phyloP scores from a whole-genome alignment of 805 yeast genomes.

The Sungouiella blattae region DNA sequence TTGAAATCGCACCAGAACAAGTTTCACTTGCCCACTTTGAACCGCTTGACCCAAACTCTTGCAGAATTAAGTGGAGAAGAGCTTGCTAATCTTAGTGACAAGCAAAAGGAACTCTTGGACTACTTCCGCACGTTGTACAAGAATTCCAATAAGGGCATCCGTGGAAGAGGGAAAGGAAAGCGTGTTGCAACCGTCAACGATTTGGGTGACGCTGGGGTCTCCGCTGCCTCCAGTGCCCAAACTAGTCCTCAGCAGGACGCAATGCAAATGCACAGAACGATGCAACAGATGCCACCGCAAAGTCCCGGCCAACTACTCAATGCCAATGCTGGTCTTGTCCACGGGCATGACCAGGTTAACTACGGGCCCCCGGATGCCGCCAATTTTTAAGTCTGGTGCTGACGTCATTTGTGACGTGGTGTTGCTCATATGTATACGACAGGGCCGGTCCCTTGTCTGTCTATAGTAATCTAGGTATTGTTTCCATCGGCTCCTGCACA shows the following conservation, averaged over 20 bases:
- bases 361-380: too few species aligned
- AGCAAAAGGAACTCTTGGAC: slow-evolving; percentile 65
- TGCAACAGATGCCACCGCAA: background rate
- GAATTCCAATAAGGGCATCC: slow-evolving; percentile 85
- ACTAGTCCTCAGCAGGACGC: slow-evolving; percentile 9
- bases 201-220: slow-evolving; percentile 2
- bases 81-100: slow-evolving; percentile 47
- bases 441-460: too few species aligned
- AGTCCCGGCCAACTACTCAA: background rate
- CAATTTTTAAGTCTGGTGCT: too few species aligned
- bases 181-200: slow-evolving; percentile 7
- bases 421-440: too few species aligned
- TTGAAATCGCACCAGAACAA: slow-evolving; percentile 92
- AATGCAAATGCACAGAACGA: background rate
- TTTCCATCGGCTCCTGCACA: slow-evolving; percentile 1
- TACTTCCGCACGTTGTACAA: slow-evolving; percentile 83
- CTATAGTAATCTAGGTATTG: background rate
- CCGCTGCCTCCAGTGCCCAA: slow-evolving; percentile 6
- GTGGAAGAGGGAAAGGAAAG: slow-evolving; percentile 72
- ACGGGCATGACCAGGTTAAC: too few species aligned
- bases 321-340: too few species aligned
- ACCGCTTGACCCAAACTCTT: slow-evolving; percentile 59
- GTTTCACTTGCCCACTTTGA: slow-evolving; percentile 73
- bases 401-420: too few species aligned
- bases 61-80: slow-evolving; percentile 56